phyloP scores from a whole-genome alignment of 1,284 basidiomycete species.

The Pulchroboletus neoregius region DNA sequence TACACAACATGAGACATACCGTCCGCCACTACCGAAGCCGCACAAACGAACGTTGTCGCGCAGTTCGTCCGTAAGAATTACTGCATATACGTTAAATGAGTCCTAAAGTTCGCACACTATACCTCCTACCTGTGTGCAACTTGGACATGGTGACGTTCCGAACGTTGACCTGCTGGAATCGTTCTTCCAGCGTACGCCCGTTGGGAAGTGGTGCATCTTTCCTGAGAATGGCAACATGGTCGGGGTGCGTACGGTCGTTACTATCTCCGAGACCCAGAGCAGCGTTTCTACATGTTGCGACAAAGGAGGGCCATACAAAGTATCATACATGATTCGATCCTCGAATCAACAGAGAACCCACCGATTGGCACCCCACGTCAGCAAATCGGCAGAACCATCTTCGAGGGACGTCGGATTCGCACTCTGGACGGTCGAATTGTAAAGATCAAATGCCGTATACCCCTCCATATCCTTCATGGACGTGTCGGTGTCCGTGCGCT shows the following conservation, averaged over 20 bases:
- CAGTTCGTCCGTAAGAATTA: slow-evolving; percentile 70
- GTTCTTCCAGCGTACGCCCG: slow-evolving; percentile 35
- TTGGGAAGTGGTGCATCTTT: slow-evolving; percentile 23
- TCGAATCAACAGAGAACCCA: slow-evolving; percentile 28
- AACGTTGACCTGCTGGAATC: slow-evolving; percentile 61
- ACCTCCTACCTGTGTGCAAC: slow-evolving; percentile 61
- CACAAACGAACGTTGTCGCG: slow-evolving; percentile 77
- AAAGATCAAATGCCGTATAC: slow-evolving; percentile 90
- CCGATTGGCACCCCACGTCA: slow-evolving; percentile 91
- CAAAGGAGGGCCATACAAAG: not conserved
- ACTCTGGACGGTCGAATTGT: slow-evolving; percentile 83
- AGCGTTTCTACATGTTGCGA: slow-evolving; percentile 55
- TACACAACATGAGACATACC: slow-evolving; percentile 40
- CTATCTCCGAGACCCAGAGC: slow-evolving; percentile 81
- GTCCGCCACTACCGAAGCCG: slow-evolving; percentile 82
- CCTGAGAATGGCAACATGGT: slow-evolving; percentile 63
- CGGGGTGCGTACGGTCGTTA: slow-evolving; percentile 77
- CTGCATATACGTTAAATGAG: slow-evolving; percentile 29
- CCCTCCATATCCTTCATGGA: slow-evolving; percentile 85
- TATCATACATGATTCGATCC: not conserved
- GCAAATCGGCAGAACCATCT: slow-evolving; percentile 56
- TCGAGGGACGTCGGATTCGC: slow-evolving; percentile 54
- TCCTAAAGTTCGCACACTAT: not conserved
- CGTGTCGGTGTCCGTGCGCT: slow-evolving; percentile 71
- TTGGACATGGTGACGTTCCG: slow-evolving; percentile 75